Percentiles rank a stretch among this genome's conserved stretches.
These are phyloP conservation scores for Trichoderma polysporum DNA, from an alignment of 2,329 filamentous ascomycete genomes.

Conservation along the genomic window DNA sequence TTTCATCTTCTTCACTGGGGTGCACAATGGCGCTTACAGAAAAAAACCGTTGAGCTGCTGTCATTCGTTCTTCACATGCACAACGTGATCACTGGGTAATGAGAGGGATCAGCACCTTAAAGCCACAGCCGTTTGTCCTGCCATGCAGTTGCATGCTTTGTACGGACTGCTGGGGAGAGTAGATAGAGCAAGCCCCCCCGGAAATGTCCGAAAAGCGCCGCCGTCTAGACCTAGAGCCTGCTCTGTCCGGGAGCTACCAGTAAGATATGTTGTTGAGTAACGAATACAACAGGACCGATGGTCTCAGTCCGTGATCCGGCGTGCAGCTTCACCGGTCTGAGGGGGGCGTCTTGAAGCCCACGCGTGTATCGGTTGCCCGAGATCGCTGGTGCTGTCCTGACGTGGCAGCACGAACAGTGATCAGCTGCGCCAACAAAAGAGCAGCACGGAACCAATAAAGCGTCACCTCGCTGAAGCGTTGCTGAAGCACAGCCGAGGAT, in stretches of 20 bases:
- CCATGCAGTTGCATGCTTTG: not conserved
- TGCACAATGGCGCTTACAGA: conserved; percentile 16
- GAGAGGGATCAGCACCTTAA: conserved; percentile 19
- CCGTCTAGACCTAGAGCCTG: not conserved
- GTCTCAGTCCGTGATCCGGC: conserved; percentile 3
- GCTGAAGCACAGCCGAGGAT: conserved; percentile 17
- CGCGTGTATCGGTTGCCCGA: conserved; percentile 1
- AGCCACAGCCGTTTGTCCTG: conserved; percentile 5
- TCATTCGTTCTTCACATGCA: conserved; percentile 1
- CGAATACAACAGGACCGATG: not conserved
- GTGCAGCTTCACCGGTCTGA: conserved; percentile 5
- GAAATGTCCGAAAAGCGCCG: conserved; percentile 5
- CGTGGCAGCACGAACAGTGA: conserved; percentile 22
- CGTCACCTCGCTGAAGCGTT: conserved; percentile 1
- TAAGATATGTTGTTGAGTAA: not conserved
- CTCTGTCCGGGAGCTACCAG: not conserved
- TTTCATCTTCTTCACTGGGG: conserved; percentile 18
- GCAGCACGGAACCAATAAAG: conserved; percentile 14
- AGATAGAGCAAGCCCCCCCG: not conserved
- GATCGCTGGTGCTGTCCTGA: conserved; percentile 17
- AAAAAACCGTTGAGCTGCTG: not conserved
- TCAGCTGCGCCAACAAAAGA: conserved; percentile 19
- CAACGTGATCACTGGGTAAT: conserved; percentile 18
- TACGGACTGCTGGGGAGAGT: not conserved
- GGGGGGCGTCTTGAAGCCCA: not conserved